Base-by-base conservation (phyloP, 192 early-diverging fungal genomes). In the Jimgerdemannia flammicorona region DNA sequence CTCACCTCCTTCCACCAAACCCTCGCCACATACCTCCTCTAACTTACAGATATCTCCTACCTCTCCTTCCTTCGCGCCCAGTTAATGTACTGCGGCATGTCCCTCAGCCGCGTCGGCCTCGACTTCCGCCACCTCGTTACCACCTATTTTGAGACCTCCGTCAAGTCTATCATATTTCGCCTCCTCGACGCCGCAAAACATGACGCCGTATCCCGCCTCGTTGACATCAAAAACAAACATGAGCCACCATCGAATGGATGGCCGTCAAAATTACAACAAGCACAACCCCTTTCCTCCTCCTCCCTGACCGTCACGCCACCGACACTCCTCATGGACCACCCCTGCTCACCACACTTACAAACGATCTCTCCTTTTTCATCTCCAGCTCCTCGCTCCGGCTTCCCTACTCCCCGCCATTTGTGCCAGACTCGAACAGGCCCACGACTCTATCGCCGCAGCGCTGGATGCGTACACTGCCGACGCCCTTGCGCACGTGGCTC, bases 31-130 rank as follows among this genome's bases (percentile, higher is more conserved):
- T 79, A 90, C 75, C 80, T 92, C 3, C 84, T 86, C 49, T 70
- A 83, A n/a, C 82, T 95, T 59, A 77, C 81, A 17, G 91, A 93
- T 65, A 89, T 87, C 1, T 83, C 90, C 11, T 78, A 84, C 3
- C 70, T 92, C 40, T 84, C 85, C 0, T 92, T 91, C 0, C 72
- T 95, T 40, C 75, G 90, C 65, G 90, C 91, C 3, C 93, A 96
- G 70, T 82, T 91, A 11, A 92, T 93, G 88, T 96, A 96, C 73
- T 93, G 89, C 75, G 93, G 93, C 43, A 85, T 93, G 83, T 93
- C 91, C 14, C 82, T 96, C 71, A 91, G 91, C 41, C 80, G 92
- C 39, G 88, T 94, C 54, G 94, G 94, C 3, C 79, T 91, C 29
- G 94, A 96, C 79, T 91, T 95, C 70, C 84, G 94, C 42, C 85